Evolutionary conservation across 164 flowering plant genomes (phyloP), one percentile per base, ranked within the genome.

Genomic region (Buxus sempervirens): DNA sequence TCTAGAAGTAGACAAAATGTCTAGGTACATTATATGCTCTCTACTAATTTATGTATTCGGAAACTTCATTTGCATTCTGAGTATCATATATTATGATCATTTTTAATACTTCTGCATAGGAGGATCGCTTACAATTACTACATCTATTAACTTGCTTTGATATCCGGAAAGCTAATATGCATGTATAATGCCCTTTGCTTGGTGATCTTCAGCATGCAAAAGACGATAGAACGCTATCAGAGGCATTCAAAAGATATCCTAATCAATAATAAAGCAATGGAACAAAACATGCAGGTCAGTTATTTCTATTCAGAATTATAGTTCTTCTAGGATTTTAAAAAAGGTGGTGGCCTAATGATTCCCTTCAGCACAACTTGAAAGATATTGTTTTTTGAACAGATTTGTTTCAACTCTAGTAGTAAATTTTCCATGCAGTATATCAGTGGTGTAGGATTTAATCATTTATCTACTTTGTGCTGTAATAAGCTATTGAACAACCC

Each of bases 221-320:
- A 75, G 70, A 87, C 84, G 5, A 81, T 89, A 38, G 88, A 86
- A 26, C 94, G 93, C 21, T 89, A 91, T 45, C 75, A 74, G 57
- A 83, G 67, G 77, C 81, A 84, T 61, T 51, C 73, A 4, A 87
- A 82, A 66, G 89, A 84, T n/a, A 73, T 55, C 49, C 78, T 75
- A 63, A 32, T 65, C 70, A 55, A 70, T 65, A 69, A 54, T 68
- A 75, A 72, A 25, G 60, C 74, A 49, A 21, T 27, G 15, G 89
- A 83, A 62, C 75, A 83, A 65, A 75, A 78, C 70, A 65, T 74
- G 60, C 85, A 86, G 87, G 90, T 88, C 48, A 64, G 75, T 51
- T 18, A 24, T 62, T 51, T 42, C n/a, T 45, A 10, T 45, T 23
- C 13, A 1, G 53, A 0, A 5, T 15, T 58, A 23, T 58, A 32